These are phyloP conservation scores for Globisporangium splendens DNA, from an alignment of 352 stramenopile species.

Conservation along the genomic window DNA sequence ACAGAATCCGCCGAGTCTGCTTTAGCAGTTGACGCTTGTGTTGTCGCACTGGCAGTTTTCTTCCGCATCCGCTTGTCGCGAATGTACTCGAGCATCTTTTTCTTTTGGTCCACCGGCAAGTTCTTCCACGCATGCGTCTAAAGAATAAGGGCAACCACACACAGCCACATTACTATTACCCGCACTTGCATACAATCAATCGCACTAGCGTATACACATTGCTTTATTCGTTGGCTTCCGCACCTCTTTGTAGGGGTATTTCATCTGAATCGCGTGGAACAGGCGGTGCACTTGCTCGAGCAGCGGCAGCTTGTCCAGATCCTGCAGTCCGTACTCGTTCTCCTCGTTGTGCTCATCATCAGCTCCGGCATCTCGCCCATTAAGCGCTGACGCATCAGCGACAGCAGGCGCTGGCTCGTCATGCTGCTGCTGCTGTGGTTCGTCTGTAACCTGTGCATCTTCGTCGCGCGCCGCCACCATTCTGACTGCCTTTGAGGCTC, in stretches of 20 bases:
- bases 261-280: slow-evolving; percentile 77
- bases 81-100: slow-evolving; percentile 81
- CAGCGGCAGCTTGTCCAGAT: slow-evolving; percentile 61
- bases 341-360: slow-evolving; percentile 19
- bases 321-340: slow-evolving; percentile 70
- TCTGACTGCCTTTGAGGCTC: too few relatives aligned
- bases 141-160: background rate
- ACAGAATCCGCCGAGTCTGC: background rate
- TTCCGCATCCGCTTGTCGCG: slow-evolving; percentile 49
- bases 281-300: slow-evolving; percentile 83
- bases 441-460: background rate
- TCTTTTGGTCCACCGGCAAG: slow-evolving; percentile 74
- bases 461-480: too few relatives aligned
- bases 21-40: slow-evolving; percentile 7
- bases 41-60: slow-evolving; percentile 14
- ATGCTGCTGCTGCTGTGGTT: background rate
- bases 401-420: background rate
- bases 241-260: slow-evolving; percentile 84
- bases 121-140: slow-evolving; percentile 75
- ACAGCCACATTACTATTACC: background rate
- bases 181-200: background rate
- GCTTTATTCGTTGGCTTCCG: background rate
- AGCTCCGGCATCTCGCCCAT: background rate
- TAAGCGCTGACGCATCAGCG: background rate
- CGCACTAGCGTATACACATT: background rate